phyloP scores from a whole-genome alignment of 768 basidiomycete genomes.

The Amanita fuliginea region DNA sequence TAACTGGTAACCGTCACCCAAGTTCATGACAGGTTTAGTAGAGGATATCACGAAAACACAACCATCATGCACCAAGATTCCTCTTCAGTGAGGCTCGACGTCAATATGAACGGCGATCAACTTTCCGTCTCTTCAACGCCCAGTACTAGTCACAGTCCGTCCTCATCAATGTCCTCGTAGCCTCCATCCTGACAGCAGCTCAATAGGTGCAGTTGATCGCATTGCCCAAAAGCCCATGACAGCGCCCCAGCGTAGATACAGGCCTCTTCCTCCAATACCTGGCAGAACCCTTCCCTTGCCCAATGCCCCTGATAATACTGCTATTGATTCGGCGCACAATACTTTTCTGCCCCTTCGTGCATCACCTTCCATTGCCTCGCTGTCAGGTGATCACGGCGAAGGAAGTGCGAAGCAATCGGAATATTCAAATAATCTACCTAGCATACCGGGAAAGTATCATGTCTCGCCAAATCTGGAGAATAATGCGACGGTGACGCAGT shows the following conservation, averaged over 20 bases:
- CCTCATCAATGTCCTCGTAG: neutral
- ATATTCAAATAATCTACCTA: neutral
- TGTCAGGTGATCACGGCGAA: neutral
- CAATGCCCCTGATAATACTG: neutral
- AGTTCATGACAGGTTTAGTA: neutral
- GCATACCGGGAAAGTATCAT: neutral
- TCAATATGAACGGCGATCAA: neutral
- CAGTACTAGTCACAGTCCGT: constrained; percentile 1
- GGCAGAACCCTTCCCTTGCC: neutral
- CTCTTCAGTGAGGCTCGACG: neutral
- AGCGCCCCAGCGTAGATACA: neutral
- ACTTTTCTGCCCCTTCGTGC: neutral
- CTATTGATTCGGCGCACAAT: neutral
- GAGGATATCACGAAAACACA: neutral
- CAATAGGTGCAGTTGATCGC: neutral
- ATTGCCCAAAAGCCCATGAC: constrained; percentile 3
- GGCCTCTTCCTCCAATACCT: neutral
- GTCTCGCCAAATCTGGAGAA: neutral
- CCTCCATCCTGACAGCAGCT: no score
- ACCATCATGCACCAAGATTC: neutral
- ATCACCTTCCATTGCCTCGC: neutral
- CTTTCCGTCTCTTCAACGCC: neutral
- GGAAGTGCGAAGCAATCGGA: neutral
- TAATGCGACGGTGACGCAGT: neutral
- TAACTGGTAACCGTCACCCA: neutral